These are phyloP conservation scores for Barnettozyma sucrosica DNA, from an alignment of 805 yeast genomes.

Conservation along the genomic window DNA sequence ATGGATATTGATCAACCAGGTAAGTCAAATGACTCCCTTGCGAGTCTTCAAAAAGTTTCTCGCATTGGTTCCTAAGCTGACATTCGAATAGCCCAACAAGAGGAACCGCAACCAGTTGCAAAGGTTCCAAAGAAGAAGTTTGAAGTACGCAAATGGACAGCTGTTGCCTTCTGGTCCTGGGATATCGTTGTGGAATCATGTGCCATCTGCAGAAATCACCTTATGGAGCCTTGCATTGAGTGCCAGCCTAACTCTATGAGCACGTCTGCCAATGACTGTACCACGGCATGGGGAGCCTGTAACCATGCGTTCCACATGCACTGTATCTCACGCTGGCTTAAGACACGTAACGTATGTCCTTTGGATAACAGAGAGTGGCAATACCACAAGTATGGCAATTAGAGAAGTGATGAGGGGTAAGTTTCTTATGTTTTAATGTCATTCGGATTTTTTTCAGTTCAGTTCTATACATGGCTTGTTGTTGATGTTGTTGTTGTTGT, in stretches of 20 bases:
- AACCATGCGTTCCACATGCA: slow-evolving; percentile 98
- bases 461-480: slow-evolving; percentile 4
- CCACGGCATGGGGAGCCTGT: slow-evolving; percentile 96
- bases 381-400: slow-evolving; percentile 67
- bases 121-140: slow-evolving; percentile 57
- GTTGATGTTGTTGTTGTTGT: neutral
- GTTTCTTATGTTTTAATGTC: neutral
- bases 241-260: slow-evolving; percentile 82
- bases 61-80: neutral
- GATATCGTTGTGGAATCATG: slow-evolving; percentile 92
- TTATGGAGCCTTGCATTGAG: slow-evolving; percentile 97
- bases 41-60: neutral
- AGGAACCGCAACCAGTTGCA: slow-evolving; percentile 3
- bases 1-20: slow-evolving; percentile 26
- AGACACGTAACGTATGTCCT: slow-evolving; percentile 94
- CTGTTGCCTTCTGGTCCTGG: slow-evolving; percentile 99
- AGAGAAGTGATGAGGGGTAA: slow-evolving; percentile 8
- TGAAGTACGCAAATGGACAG: slow-evolving; percentile 97
- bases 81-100: slow-evolving; percentile 1
- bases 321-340: slow-evolving; percentile 93
- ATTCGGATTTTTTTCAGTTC: neutral
- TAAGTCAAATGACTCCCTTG: slow-evolving; percentile 5
- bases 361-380: slow-evolving; percentile 91
- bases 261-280: slow-evolving; percentile 64
- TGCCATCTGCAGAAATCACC: slow-evolving; percentile 95